A percentile compares a stretch with the other conserved stretches of the same genome.
Conservation (phyloP, 2,329 filamentous ascomycete species). For the Onygena corvina region DNA sequence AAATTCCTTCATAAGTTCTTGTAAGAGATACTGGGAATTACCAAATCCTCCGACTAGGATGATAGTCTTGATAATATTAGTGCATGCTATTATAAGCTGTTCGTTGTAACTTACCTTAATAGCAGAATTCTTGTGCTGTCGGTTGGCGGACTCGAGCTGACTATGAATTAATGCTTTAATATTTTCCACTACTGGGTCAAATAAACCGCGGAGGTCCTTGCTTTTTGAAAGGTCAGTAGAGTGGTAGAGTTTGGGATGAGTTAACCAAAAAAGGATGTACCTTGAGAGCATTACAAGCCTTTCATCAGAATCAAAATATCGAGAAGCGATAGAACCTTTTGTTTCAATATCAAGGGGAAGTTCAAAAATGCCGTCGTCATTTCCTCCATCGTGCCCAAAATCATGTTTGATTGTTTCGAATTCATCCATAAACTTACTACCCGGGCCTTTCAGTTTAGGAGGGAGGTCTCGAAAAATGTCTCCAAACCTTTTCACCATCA, state of each 20-base stretch:
- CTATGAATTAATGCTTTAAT: constrained; percentile 9
- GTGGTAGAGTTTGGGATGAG: not conserved
- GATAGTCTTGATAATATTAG: constrained; percentile 11
- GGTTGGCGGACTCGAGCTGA: constrained; percentile 8
- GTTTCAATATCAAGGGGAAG: constrained; percentile 15
- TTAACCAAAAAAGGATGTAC: not conserved
- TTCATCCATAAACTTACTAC: constrained; percentile 25
- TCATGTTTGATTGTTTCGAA: constrained; percentile 25
- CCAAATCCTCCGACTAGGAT: constrained; percentile 14
- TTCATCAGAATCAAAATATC: constrained; percentile 11
- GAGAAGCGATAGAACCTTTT: constrained; percentile 1
- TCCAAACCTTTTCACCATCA: constrained; percentile 23
- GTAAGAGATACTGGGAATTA: constrained; percentile 12
- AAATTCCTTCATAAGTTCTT: constrained; percentile 7
- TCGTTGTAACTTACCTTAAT: constrained; percentile 10
- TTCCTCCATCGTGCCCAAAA: constrained; percentile 18
- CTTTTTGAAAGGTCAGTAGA: constrained; percentile 5
- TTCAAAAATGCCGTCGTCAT: constrained; percentile 7
- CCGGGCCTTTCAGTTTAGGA: constrained; percentile 18
- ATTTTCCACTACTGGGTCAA: constrained; percentile 12
- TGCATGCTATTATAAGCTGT: not conserved
- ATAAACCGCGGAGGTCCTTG: constrained; percentile 10
- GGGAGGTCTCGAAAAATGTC: constrained; percentile 20
- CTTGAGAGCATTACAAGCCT: constrained; percentile 7
- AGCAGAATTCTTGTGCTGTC: constrained; percentile 1